phyloP scores from a whole-genome alignment of 768 basidiomycete genomes.

The Epithele typhae region DNA sequence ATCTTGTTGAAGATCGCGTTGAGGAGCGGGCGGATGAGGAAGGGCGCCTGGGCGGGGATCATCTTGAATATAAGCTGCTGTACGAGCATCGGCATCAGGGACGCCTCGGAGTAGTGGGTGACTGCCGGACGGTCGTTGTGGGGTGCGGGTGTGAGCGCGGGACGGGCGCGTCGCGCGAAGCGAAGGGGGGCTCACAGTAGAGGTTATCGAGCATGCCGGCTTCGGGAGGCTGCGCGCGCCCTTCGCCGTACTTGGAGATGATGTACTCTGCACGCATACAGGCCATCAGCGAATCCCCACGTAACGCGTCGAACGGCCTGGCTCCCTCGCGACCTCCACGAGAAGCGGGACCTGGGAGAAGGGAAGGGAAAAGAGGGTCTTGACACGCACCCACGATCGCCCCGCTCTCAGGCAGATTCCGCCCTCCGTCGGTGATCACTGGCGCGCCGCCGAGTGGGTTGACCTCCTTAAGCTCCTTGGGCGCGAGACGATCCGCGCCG shows the following conservation, averaged over 20 bases:
- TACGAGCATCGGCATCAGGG: constrained; percentile 32
- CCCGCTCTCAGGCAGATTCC: constrained; percentile 35
- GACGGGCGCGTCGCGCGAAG: not conserved
- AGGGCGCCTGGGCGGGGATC: constrained; percentile 28
- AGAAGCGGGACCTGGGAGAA: not conserved
- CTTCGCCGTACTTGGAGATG: constrained; percentile 30
- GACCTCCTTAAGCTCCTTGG: constrained; percentile 27
- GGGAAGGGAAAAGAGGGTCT: not conserved
- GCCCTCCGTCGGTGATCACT: constrained; percentile 33
- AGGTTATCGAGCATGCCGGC: constrained; percentile 25
- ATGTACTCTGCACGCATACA: constrained; percentile 33
- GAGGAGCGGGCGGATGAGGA: constrained; percentile 28
- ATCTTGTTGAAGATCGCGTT: constrained; percentile 14
- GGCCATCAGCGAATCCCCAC: not conserved
- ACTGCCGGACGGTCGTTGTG: constrained; percentile 7
- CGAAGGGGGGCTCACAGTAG: constrained; percentile 22
- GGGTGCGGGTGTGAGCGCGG: too few species aligned
- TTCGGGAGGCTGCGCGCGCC: constrained; percentile 19
- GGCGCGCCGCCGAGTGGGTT: constrained; percentile 35
- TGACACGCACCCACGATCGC: constrained; percentile 30
- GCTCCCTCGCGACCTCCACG: too few species aligned
- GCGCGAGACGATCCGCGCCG: constrained; percentile 21
- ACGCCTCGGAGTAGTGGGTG: constrained; percentile 31
- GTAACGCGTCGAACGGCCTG: not conserved
- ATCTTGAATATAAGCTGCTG: constrained; percentile 27